Conservation (phyloP, 441 rosid genomes). For the Biscutella auriculata region DNA sequence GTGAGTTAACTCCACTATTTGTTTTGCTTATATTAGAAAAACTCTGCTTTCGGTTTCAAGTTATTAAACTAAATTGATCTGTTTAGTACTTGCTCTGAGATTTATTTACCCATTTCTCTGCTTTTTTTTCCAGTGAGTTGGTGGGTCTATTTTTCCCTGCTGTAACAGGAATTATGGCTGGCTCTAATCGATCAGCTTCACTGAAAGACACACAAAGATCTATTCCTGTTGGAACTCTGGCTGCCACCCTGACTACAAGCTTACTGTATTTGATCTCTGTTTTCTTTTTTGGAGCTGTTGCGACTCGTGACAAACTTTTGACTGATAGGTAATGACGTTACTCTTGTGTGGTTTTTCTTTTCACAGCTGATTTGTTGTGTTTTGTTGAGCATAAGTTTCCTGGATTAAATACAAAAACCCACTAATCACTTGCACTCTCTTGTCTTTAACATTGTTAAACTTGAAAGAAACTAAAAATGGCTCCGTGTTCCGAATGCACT, state of each 20-base stretch:
- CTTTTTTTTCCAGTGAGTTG: conserved; percentile 63
- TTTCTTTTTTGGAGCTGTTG: conserved; percentile 77
- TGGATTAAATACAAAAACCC: not conserved
- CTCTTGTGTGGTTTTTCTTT: not conserved
- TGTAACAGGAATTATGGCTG: conserved; percentile 99
- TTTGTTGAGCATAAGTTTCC: conserved; percentile 7
- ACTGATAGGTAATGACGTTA: conserved; percentile 65
- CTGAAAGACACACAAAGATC: conserved; percentile 97
- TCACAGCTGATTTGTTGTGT: not conserved
- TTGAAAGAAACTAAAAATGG: not conserved
- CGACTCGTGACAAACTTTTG: conserved; percentile 79
- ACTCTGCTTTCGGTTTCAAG: too few relatives aligned
- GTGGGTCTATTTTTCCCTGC: conserved; percentile 99
- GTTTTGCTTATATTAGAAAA: conserved; percentile 1
- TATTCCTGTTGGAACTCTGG: conserved; percentile 86
- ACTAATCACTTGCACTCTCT: not conserved
- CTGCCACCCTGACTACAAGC: conserved; percentile 86
- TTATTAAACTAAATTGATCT: not conserved
- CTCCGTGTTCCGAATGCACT: not conserved
- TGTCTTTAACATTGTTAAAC: conserved; percentile 8
- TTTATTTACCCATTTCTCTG: conserved; percentile 8
- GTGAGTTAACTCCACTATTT: conserved; percentile 36
- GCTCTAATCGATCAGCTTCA: conserved; percentile 93
- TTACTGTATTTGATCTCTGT: conserved; percentile 63
- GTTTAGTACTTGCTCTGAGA: conserved; percentile 7